Conservation (phyloP, 2,329 filamentous ascomycete species). For the Diplodia scrobiculata region DNA sequence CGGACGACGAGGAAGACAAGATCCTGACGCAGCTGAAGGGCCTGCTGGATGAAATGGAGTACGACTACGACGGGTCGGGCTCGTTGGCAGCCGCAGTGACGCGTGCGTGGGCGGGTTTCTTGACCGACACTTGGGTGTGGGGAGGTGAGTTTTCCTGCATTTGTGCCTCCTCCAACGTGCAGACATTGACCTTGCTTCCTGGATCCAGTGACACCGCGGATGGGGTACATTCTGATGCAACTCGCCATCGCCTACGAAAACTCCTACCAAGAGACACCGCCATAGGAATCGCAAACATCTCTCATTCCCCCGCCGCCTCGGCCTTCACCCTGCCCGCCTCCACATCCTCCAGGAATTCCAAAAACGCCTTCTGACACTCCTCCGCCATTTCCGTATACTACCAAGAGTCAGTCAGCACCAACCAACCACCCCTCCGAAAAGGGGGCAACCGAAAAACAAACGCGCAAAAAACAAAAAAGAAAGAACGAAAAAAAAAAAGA, state of each 20-base stretch:
- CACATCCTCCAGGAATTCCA: conserved; percentile 47
- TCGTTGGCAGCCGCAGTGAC: conserved; percentile 38
- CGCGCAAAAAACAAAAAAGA: no score
- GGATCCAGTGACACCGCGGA: neutral
- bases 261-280: neutral
- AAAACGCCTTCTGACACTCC: conserved; percentile 26
- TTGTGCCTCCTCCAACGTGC: no score
- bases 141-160: conserved; percentile 5
- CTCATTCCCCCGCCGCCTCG: neutral
- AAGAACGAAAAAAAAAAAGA: conserved; percentile 19
- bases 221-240: conserved; percentile 12
- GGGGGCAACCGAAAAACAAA: no score
- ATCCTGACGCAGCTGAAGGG: conserved; percentile 36
- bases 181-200: neutral
- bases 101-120: conserved; percentile 37
- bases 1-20: conserved; percentile 34
- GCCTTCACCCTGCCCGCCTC: neutral
- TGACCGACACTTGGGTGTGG: conserved; percentile 37
- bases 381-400: conserved; percentile 15
- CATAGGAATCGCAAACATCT: neutral
- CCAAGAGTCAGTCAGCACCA: neutral
- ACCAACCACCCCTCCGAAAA: no score
- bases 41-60: conserved; percentile 35
- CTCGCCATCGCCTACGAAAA: neutral
- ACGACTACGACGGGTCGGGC: conserved; percentile 29